These are phyloP conservation scores for Pholiota adiposa DNA, from an alignment of 1,284 basidiomycete genomes.

Conservation along the genomic window DNA sequence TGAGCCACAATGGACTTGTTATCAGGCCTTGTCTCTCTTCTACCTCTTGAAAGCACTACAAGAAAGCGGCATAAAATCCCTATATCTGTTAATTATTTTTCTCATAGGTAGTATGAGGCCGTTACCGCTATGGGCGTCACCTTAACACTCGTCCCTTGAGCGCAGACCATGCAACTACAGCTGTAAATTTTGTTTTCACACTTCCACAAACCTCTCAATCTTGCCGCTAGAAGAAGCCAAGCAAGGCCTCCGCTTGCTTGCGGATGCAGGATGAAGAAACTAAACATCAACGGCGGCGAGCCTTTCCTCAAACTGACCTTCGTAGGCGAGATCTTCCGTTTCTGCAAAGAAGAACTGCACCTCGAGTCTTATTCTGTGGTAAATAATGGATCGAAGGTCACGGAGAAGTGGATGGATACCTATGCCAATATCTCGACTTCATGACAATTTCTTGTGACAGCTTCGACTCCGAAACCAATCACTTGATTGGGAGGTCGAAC, in stretches of 20 bases:
- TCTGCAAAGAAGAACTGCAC: slow-evolving; percentile 42
- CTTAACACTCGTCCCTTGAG: neutral
- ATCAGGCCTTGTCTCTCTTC: neutral
- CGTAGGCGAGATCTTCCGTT: slow-evolving; percentile 44
- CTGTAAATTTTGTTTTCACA: slow-evolving; percentile 46
- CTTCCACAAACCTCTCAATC: slow-evolving; percentile 37
- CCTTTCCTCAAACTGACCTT: slow-evolving; percentile 43
- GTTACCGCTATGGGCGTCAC: neutral
- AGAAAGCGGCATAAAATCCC: slow-evolving; percentile 1
- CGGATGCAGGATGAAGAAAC: slow-evolving; percentile 43
- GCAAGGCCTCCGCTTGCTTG: slow-evolving; percentile 39
- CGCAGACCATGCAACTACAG: slow-evolving; percentile 34
- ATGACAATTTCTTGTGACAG: slow-evolving; percentile 48
- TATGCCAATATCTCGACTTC: slow-evolving; percentile 43
- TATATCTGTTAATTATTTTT: slow-evolving; percentile 24
- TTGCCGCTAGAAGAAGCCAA: slow-evolving; percentile 42
- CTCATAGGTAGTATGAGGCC: slow-evolving; percentile 15
- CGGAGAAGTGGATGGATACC: slow-evolving; percentile 42
- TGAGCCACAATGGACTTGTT: neutral
- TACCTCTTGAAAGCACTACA: neutral
- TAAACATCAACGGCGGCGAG: slow-evolving; percentile 47
- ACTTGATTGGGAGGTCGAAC: slow-evolving; percentile 35
- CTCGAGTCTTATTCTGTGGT: slow-evolving; percentile 45
- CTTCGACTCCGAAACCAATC: slow-evolving; percentile 43
- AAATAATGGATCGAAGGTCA: slow-evolving; percentile 46